Evolutionary conservation across 192 early-diverging fungal species (phyloP), one percentile per base, ranked within the genome.

Genomic region (Podila verticillata): DNA sequence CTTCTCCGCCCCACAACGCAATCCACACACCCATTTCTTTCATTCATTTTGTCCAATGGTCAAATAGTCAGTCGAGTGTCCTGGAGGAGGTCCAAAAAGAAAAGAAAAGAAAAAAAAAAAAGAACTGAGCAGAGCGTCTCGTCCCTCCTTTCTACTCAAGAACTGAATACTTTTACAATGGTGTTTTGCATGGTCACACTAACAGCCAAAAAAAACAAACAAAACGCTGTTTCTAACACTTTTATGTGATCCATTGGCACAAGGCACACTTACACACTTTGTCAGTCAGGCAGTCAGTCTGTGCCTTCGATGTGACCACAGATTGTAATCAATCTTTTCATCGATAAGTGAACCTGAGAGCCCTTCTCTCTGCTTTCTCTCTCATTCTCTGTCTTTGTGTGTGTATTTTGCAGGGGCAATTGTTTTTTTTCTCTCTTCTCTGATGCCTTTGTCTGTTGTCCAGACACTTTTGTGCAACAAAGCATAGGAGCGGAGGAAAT

Each of bases 251-350:
- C 39, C 39, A 39, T 4, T 4, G 39, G 39, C 39, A 10, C 39
- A 44, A 17, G 39, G 39, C 39, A 44, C 39, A 44, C 13, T 15
- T 13, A 15, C n/a, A n/a, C n/a, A n/a, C 13, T 44, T 44, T 44
- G 39, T 44, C 39, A 15, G 13, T 44, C 17, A n/a, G n/a, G n/a
- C n/a, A n/a, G 39, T 15, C 39, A 15, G 2, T 44, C 7, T 36
- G 2, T 44, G 2, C 39, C 39, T 44, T 15, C 13, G 13, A 44
- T 44, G 51, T 54, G 51, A 7, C 24, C 22, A n/a, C 9, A 54
- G 51, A 54, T 54, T 54, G n/a, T 54, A 54, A 54, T 54, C 51
- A 54, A 54, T 54, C 51, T 54, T 51, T 54, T 26, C 51, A 54
- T 54, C 51, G 51, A 54, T 54, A 54, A 54, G 51, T 54, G 22